Evolutionary conservation across 1,139 yeast genomes (phyloP).

Genomic region (Suhomyces atakaporum): DNA sequence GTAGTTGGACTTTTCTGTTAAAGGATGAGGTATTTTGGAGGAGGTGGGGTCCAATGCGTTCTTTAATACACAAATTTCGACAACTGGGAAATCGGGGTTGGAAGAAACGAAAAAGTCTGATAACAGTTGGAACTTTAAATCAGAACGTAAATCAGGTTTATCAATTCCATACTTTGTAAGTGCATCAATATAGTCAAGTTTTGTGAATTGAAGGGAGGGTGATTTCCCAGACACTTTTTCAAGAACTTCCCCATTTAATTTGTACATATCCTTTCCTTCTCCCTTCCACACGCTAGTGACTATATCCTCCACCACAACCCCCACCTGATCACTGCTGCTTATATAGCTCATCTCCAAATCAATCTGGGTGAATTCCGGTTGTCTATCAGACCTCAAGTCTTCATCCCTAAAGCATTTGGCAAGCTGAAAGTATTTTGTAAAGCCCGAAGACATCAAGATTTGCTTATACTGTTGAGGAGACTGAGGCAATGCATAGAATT

Average conservation of each 20-base stretch:
- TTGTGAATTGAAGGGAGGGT: conserved; percentile 44
- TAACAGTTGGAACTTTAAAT: conserved; percentile 52
- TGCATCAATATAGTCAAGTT: conserved; percentile 67
- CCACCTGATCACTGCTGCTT: conserved; percentile 63
- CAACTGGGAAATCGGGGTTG: conserved; percentile 53
- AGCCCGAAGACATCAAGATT: conserved; percentile 90
- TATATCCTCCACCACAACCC: conserved; percentile 59
- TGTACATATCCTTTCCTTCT: conserved; percentile 41
- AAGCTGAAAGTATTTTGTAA: conserved; percentile 80
- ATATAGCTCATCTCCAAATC: conserved; percentile 94
- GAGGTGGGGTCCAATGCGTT: conserved; percentile 40
- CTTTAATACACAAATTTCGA: conserved; percentile 70
- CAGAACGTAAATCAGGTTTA: conserved; percentile 85
- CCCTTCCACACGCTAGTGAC: conserved; percentile 59
- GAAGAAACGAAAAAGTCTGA: conserved; percentile 38
- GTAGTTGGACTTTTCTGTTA: conserved; percentile 51
- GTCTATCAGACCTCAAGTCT: conserved; percentile 91
- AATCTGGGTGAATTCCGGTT: conserved; percentile 95
- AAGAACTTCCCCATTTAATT: conserved; percentile 20
- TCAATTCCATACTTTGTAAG: conserved; percentile 82
- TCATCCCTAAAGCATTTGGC: conserved; percentile 97
- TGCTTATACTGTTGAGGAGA: conserved; percentile 98
- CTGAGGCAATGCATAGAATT: conserved; percentile 90
- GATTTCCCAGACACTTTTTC: not conserved
- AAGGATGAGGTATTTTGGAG: conserved; percentile 35